phyloP scores from a whole-genome alignment of 768 basidiomycete genomes.

The Lactifluus volemus region DNA sequence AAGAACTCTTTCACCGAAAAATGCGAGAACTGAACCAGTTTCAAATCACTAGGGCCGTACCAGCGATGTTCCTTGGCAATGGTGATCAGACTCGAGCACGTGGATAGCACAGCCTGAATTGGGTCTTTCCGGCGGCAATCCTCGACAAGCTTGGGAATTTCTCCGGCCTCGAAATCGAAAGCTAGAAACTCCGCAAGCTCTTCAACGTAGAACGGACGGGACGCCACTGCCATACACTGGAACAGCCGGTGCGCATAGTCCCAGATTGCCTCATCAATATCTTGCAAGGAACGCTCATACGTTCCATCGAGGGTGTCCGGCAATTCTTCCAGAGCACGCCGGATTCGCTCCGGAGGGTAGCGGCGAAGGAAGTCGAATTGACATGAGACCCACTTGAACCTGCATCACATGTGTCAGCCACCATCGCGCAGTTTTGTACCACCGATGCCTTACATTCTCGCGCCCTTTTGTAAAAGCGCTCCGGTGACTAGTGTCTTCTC shows the following conservation, averaged over 20 bases:
- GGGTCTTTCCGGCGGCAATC: neutral
- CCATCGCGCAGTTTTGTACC: neutral
- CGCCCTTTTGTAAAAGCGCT: too few species aligned
- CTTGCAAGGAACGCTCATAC: too few species aligned
- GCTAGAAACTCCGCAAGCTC: slow-evolving; percentile 4
- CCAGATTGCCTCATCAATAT: too few species aligned
- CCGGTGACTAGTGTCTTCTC: too few species aligned
- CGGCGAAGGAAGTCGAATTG: too few species aligned
- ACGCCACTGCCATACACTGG: neutral
- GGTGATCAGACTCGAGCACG: too few species aligned
- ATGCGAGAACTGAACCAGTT: slow-evolving; percentile 3
- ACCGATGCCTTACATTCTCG: too few species aligned
- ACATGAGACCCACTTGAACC: too few species aligned
- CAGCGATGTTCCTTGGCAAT: neutral
- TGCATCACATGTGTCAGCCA: neutral
- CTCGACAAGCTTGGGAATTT: neutral
- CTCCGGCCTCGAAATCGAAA: neutral
- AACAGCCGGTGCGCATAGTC: neutral
- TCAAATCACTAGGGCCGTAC: neutral
- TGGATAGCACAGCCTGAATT: neutral
- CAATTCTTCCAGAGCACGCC: too few species aligned
- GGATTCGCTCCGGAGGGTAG: too few species aligned
- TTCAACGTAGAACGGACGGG: neutral
- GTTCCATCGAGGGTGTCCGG: too few species aligned
- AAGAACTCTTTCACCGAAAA: slow-evolving; percentile 8